A percentile compares a stretch with the other conserved stretches of the same genome.
Conservation (phyloP, 495 filamentous ascomycete species). For the Neurospora sp. region DNA sequence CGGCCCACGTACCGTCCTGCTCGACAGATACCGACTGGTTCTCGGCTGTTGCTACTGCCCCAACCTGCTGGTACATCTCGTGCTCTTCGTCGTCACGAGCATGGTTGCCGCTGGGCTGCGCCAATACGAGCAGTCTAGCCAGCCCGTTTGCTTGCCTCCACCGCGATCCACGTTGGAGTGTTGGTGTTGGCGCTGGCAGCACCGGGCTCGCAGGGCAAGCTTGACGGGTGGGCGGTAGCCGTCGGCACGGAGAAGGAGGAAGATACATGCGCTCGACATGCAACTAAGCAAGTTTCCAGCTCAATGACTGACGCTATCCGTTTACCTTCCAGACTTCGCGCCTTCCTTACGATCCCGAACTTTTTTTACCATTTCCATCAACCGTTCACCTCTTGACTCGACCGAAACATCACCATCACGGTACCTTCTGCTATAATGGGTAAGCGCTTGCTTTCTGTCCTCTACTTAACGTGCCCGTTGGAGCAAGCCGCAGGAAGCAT, state of each 20-base stretch:
- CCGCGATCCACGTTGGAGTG: not conserved
- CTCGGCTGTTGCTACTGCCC: not conserved
- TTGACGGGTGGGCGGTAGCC: not conserved
- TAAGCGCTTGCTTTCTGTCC: conserved; percentile 33
- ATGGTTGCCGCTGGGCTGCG: not conserved
- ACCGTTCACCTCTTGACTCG: not conserved
- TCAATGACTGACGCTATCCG: conserved; percentile 14
- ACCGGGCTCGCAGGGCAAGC: not conserved
- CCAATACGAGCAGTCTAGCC: not conserved
- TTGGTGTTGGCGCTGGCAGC: not conserved
- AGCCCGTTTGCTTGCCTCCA: not conserved
- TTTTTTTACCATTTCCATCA: not conserved
- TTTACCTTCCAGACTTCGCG: conserved; percentile 15
- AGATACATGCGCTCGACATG: not conserved
- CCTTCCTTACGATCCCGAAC: conserved; percentile 13
- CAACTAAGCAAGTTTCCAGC: not conserved
- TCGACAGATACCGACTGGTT: not conserved
- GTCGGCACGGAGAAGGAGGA: not conserved
- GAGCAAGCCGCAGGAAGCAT: conserved; percentile 18
- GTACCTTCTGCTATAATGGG: conserved; percentile 31
- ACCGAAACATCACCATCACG: not conserved
- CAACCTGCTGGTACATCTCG: not conserved
- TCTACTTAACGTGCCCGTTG: conserved; percentile 17
- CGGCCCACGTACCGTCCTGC: conserved; percentile 1
- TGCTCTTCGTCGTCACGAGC: not conserved